Conservation (phyloP, 108 stramenopile genomes). For the Skeletonema marinoi region DNA sequence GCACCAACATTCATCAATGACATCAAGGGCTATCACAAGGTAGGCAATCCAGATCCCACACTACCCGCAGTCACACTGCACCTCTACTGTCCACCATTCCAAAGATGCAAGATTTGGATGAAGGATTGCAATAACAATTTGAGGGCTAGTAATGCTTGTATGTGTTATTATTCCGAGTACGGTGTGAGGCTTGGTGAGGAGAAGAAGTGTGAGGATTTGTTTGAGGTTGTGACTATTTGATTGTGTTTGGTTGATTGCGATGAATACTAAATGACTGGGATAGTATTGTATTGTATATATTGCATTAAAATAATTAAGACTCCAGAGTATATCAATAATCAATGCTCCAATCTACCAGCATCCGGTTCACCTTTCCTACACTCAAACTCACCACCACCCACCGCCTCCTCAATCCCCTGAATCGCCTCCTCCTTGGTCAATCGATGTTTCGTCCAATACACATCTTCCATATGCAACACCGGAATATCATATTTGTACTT, state of each 20-base stretch:
- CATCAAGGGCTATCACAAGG: slow-evolving; percentile 88
- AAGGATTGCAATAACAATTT: slow-evolving; percentile 20
- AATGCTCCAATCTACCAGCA: slow-evolving; percentile 62
- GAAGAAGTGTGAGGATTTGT: slow-evolving; percentile 20
- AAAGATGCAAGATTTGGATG: slow-evolving; percentile 76
- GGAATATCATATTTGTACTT: slow-evolving; percentile 91
- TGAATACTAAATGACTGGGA: not conserved
- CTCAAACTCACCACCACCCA: slow-evolving; percentile 50
- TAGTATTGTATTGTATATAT: not conserved
- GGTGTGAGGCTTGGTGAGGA: slow-evolving; percentile 14
- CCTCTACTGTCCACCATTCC: slow-evolving; percentile 88
- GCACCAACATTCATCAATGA: slow-evolving; percentile 81
- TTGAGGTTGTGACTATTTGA: slow-evolving; percentile 37
- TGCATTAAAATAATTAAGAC: not conserved
- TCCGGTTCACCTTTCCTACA: slow-evolving; percentile 67
- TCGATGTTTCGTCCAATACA: slow-evolving; percentile 85
- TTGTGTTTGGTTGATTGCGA: not conserved
- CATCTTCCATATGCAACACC: slow-evolving; percentile 70
- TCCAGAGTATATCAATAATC: not conserved
- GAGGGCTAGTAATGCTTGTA: slow-evolving; percentile 21
- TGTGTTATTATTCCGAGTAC: slow-evolving; percentile 53
- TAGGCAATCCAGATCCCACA: slow-evolving; percentile 58
- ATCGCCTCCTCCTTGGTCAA: slow-evolving; percentile 60
- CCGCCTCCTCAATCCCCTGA: slow-evolving; percentile 48
- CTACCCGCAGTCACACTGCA: slow-evolving; percentile 80